Conservation (phyloP, 805 yeast species). For the Saccharomycodes ludwigii region DNA sequence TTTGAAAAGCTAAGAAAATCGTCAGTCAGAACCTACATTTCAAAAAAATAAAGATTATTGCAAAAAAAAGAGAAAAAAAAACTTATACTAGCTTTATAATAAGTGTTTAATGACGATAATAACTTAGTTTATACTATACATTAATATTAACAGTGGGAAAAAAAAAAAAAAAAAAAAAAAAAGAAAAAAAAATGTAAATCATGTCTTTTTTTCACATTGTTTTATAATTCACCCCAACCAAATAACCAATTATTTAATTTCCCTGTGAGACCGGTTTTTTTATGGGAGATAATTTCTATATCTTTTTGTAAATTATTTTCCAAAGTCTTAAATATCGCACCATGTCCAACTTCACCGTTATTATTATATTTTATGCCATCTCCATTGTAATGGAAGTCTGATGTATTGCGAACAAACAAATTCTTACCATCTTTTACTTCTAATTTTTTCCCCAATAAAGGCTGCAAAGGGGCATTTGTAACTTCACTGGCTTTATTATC, state of each 20-base stretch:
- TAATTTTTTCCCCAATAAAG: slow-evolving; percentile 17
- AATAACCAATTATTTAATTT: slow-evolving; percentile 36
- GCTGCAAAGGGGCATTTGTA: too few relatives aligned
- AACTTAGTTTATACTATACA: too few relatives aligned
- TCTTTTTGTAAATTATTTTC: slow-evolving; percentile 20
- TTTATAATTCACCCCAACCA: slow-evolving; percentile 40
- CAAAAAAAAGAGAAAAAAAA: too few relatives aligned
- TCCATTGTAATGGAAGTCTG: slow-evolving; percentile 1
- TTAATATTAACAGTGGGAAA: too few relatives aligned
- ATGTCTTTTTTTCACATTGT: too few relatives aligned
- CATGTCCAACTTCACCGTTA: slow-evolving; percentile 10
- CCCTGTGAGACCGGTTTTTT: slow-evolving; percentile 14
- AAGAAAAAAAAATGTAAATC: too few relatives aligned
- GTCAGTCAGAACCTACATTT: too few relatives aligned
- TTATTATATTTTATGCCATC: slow-evolving; percentile 12
- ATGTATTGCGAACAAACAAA: slow-evolving; percentile 23
- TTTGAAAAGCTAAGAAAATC: too few relatives aligned
- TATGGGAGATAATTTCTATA: slow-evolving; percentile 11
- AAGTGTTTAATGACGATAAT: too few relatives aligned
- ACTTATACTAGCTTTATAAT: too few relatives aligned
- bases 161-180: not conserved
- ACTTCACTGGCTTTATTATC: too few relatives aligned
- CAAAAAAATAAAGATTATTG: too few relatives aligned
- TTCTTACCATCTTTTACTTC: slow-evolving; percentile 31
- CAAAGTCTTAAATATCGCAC: slow-evolving; percentile 14